Evolutionary conservation across 2,329 filamentous ascomycete genomes (phyloP), one percentile per base, ranked within the genome.

Genomic region (Colletotrichum sp.): DNA sequence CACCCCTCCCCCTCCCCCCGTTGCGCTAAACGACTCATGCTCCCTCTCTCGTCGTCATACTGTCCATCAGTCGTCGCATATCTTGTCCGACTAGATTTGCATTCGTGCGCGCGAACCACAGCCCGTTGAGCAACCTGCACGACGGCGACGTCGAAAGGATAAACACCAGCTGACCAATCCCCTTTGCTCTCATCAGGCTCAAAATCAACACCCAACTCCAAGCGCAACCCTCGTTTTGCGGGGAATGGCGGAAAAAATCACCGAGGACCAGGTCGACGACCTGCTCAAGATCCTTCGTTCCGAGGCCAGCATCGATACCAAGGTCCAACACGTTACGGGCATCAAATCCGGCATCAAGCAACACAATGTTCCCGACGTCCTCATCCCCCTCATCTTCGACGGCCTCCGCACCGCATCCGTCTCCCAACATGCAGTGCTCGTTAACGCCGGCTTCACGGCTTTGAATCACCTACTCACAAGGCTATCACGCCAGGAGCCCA

Each of bases 331-430:
- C 70, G 91, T 98, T 80, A 94, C 92, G 75, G 89, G 88, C 80
- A 88, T 96, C 85, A 98, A 98, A 86, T 96, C 94, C 59, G 91
- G 93, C 83, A 98, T 98, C 88, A 98, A 98, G 85, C 96, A 98
- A 85, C 94, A 94, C 83, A 96, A 96, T 87, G 95, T 98, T 61
- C 95, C 95, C 76, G 95, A 98, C 79, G 85, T 86, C 71, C 91
- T 90, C 80, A 91, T 98, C 80, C 86, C 91, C 30, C 88, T 91
- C 74, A 91, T 98, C 78, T 98, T 98, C 85, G 95, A 98, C 77
- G 94, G 93, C 78, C 89, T 98, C 81, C 93, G 94, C 78, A 87
- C 92, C 69, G 94, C 95, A 76, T 94, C 96, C 79, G 87, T 89
- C 70, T 94, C 95, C 57, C 93, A 94, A 80, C 94, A 98, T 81